Evolutionary conservation across 345 rosid species (phyloP).

Genomic region (Populus alba): DNA sequence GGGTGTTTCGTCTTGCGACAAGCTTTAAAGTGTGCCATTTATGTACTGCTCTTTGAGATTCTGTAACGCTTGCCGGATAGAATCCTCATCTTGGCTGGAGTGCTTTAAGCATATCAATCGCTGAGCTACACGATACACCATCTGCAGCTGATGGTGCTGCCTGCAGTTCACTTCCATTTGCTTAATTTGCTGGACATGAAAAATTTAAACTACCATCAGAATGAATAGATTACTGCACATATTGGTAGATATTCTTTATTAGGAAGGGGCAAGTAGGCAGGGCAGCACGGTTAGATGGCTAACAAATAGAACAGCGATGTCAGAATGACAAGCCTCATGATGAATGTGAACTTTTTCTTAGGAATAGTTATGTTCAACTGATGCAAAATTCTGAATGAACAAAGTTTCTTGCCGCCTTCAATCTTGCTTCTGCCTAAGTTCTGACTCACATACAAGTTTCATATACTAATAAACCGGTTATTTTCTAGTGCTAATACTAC

Average conservation of each 20-base stretch:
- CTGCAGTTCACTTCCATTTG: constrained; percentile 64
- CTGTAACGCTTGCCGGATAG: constrained; percentile 66
- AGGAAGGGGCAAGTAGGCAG: not conserved
- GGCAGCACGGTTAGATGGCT: not conserved
- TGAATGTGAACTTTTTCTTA: not conserved
- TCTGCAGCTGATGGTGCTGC: constrained; percentile 45
- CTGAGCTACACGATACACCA: constrained; percentile 55
- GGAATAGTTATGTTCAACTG: not conserved
- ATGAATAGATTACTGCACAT: not conserved
- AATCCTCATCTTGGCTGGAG: constrained; percentile 59
- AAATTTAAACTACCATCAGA: not conserved
- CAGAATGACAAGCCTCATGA: no score
- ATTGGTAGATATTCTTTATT: not conserved
- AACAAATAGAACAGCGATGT: not conserved
- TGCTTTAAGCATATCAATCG: constrained; percentile 66
- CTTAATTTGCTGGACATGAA: constrained; percentile 48
- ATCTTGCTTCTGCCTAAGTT: no score
- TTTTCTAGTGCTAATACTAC: no score
- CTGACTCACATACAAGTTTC: no score
- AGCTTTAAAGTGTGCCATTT: constrained; percentile 36
- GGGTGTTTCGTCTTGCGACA: not conserved
- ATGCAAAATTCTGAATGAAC: not conserved
- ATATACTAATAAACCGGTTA: no score
- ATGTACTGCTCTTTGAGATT: constrained; percentile 55
- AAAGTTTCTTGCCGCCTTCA: not conserved